Conservation (phyloP, 2,329 filamentous ascomycete genomes). For the Setomelanomma holmii region DNA sequence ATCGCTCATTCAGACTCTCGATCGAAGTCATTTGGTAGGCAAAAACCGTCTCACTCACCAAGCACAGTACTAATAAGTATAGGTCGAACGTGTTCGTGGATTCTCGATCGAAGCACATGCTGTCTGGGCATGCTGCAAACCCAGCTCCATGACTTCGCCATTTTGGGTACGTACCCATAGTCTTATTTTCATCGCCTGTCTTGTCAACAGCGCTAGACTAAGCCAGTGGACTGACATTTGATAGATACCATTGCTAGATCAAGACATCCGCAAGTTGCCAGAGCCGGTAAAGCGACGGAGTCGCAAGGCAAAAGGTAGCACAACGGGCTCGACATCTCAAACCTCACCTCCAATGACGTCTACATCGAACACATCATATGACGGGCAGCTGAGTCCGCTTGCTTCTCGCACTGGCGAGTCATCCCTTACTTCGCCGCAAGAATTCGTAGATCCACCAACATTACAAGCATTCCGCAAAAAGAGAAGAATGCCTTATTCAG, state of each 20-base stretch:
- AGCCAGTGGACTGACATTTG: conserved; percentile 3
- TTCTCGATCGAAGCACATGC: conserved; percentile 63
- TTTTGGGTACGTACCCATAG: conserved; percentile 51
- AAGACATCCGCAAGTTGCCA: conserved; percentile 62
- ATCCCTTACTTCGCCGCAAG: conserved; percentile 43
- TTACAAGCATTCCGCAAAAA: conserved; percentile 55
- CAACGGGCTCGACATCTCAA: conserved; percentile 26
- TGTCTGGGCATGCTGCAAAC: conserved; percentile 57
- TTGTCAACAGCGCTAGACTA: no score
- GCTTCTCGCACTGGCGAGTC: conserved; percentile 40
- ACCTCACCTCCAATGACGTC: conserved; percentile 43
- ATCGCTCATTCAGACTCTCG: conserved; percentile 52
- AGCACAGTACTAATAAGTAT: conserved; percentile 26
- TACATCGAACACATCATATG: conserved; percentile 48
- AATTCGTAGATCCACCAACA: conserved; percentile 48
- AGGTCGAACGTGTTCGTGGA: conserved; percentile 59
- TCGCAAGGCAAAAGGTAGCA: conserved; percentile 33
- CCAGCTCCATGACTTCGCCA: conserved; percentile 54
- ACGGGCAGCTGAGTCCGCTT: conserved; percentile 42
- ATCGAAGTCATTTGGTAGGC: conserved; percentile 58
- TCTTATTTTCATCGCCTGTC: neutral
- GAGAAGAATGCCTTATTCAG: conserved; percentile 41
- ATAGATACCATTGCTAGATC: conserved; percentile 52
- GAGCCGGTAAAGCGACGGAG: conserved; percentile 41
- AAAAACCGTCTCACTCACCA: no score